These are phyloP conservation scores for Triticum urartu DNA, from an alignment of 176 grass and related monocot genomes.

Conservation along the genomic window DNA sequence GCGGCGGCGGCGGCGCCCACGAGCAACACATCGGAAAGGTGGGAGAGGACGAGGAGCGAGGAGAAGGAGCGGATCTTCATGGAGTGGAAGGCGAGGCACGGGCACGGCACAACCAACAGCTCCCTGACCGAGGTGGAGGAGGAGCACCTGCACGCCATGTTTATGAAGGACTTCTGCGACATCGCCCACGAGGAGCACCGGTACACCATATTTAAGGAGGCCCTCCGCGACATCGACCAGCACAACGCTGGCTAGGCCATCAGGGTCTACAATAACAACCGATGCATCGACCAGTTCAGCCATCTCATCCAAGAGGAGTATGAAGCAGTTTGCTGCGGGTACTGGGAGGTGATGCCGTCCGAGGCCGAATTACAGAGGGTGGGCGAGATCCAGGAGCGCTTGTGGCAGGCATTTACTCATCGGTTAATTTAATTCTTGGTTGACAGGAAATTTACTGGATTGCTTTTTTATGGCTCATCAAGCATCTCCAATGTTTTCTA, in stretches of 20 bases:
- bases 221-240: not conserved
- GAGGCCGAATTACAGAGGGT: not conserved
- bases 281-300: not conserved
- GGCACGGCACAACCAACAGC: not conserved
- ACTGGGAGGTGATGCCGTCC: not conserved
- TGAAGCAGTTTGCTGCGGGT: not conserved
- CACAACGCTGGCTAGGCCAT: not conserved
- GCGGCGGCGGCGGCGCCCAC: not conserved
- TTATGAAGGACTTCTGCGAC: not conserved
- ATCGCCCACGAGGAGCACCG: not conserved
- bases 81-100: not conserved
- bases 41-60: not conserved
- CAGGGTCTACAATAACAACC: not conserved
- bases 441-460: not conserved
- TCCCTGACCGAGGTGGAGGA: not conserved
- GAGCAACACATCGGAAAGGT: not conserved
- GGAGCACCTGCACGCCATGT: not conserved
- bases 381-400: too few relatives aligned
- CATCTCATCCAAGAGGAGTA: not conserved
- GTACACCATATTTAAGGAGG: not conserved
- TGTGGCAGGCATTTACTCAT: too few relatives aligned
- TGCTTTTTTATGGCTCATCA: not conserved
- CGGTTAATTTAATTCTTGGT: not conserved
- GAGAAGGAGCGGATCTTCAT: not conserved
- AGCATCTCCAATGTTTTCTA: too few relatives aligned